A percentile compares a stretch with the other conserved stretches of the same genome.
phyloP scores from a whole-genome alignment of 305 asterid species.

The Petunia hybrid region DNA sequence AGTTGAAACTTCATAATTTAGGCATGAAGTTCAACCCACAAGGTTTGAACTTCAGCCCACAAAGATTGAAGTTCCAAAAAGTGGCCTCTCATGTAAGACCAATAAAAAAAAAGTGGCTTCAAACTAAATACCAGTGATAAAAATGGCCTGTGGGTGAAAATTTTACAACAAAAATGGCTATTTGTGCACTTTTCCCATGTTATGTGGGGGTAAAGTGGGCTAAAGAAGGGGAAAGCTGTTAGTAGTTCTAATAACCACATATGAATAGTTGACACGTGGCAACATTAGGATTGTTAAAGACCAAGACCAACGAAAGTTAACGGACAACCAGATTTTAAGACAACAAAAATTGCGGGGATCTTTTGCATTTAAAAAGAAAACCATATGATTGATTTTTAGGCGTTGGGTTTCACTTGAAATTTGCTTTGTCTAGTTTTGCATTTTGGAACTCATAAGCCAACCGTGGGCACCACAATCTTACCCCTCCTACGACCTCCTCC shows the following conservation, averaged over 20 bases:
- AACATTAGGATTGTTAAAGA: not conserved
- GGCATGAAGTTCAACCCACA: no score
- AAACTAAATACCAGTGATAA: no score
- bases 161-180: no score
- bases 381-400: not conserved
- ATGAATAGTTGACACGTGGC: not conserved
- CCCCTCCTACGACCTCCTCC: not conserved
- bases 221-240: not conserved
- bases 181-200: no score
- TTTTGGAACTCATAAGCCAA: slow-evolving; percentile 8
- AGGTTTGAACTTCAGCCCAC: no score
- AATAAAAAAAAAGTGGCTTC: no score
- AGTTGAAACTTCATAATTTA: no score
- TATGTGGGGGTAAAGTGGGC: not conserved
- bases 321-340: not conserved
- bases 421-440: not conserved
- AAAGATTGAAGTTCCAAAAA: no score
- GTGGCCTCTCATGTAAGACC: no score
- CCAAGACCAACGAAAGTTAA: slow-evolving; percentile 12
- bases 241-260: not conserved
- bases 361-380: not conserved
- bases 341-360: not conserved
- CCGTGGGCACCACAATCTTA: slow-evolving; percentile 20
- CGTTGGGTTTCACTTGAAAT: not conserved
- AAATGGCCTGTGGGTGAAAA: no score